Evolutionary conservation across 495 filamentous ascomycete genomes (phyloP).

Genomic region (Achaetomiella virescens): DNA sequence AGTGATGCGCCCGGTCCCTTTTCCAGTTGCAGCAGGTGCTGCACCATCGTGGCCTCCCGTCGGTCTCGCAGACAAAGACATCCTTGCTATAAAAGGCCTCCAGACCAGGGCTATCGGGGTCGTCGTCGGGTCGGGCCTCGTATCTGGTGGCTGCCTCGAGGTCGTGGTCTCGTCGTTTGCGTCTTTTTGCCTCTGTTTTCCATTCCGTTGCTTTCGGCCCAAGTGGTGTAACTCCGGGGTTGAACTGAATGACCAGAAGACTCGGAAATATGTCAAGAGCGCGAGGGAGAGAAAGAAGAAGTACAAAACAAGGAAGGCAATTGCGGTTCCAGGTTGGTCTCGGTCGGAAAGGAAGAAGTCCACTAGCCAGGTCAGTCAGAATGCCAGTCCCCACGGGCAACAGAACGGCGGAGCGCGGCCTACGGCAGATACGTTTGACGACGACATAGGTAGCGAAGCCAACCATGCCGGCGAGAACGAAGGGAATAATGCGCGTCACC

Average conservation of each 20-base stretch:
- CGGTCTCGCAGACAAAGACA: conserved; percentile 71
- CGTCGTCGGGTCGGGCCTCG: conserved; percentile 27
- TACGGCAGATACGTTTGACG: conserved; percentile 40
- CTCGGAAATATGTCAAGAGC: conserved; percentile 60
- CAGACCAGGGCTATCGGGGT: conserved; percentile 43
- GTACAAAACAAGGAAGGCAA: conserved; percentile 64
- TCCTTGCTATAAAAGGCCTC: conserved; percentile 68
- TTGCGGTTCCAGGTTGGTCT: conserved; percentile 50
- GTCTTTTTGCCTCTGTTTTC: conserved; percentile 14
- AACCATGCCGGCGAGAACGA: conserved; percentile 33
- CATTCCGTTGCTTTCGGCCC: conserved; percentile 37
- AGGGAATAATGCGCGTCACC: conserved; percentile 38
- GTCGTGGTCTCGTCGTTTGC: conserved; percentile 28
- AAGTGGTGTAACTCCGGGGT: conserved; percentile 65
- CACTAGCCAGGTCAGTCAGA: conserved; percentile 38
- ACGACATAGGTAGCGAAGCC: conserved; percentile 37
- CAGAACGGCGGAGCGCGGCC: conserved; percentile 3
- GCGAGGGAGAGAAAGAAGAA: conserved; percentile 62
- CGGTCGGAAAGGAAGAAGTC: conserved; percentile 55
- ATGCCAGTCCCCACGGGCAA: neutral
- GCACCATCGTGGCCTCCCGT: conserved; percentile 79
- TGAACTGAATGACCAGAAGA: conserved; percentile 56
- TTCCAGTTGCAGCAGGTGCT: conserved; percentile 75
- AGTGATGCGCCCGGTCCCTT: conserved; percentile 78
- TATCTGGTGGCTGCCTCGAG: conserved; percentile 37